Evolutionary conservation across 2,329 filamentous ascomycete species (phyloP), one percentile per base, ranked within the genome.

Genomic region (Calonectria hawksworthii): DNA sequence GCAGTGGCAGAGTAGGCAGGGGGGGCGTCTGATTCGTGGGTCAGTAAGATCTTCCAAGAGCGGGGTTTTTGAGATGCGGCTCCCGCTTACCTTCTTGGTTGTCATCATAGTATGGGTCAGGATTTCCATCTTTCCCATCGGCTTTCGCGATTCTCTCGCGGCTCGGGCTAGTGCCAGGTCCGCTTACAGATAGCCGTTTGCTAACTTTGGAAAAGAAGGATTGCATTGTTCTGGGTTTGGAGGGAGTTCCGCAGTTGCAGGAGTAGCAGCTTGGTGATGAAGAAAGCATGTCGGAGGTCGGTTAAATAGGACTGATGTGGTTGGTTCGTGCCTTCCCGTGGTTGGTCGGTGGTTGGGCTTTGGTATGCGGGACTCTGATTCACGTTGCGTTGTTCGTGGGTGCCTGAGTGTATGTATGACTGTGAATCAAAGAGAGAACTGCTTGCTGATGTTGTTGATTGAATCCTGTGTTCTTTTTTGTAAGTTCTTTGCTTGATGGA

Each of bases 1-100:
- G 74, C 23, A 26, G 4, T 73, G 36, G 30, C 80, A 80, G 68
- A 86, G 23, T 73, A 86, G 26, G 86, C 82, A 6, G 86, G 86
- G 28, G 85, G 85, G 8, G 84, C 79, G 14, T 85, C 83, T 41
- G 23, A 8, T 41, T 41, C 16, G 6, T 21, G 18, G 26, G 34
- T 63, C 9, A 63, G 56, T 23, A 9, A 41, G 16, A 3, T 63
- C n/a, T 26, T 28, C n/a, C 16, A 1, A 10, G 16, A 6, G 26
- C 18, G 4, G 16, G 9, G 16, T 5, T 4, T 16, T 32, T 47
- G 30, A 5, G 38, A 11, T 38, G 10, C 11, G 44, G 44, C 23
- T n/a, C n/a, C 26, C 36, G 34, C 56, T 26, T 38, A 63, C 56
- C 56, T 21, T 65, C 38, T 65, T n/a, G 61, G 14, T 8, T 18